Evolutionary conservation across 495 filamentous ascomycete species (phyloP).

Genomic region (Pseudoneurospora amorphoporcata): DNA sequence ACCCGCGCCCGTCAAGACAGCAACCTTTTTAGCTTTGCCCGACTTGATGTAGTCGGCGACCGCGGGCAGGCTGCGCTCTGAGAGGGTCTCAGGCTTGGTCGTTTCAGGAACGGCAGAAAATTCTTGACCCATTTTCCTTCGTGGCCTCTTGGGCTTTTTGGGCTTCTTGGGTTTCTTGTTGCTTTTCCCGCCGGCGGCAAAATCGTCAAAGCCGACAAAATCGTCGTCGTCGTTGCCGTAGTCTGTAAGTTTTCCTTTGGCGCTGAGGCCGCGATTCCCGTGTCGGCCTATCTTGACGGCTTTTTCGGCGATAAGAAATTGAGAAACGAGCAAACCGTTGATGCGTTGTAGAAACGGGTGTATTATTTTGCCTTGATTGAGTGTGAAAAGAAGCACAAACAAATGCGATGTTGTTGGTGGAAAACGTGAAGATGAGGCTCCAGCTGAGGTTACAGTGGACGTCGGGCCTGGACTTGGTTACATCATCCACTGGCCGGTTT

Average conservation of each 20-base stretch:
- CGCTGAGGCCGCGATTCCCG: slow-evolving; percentile 3
- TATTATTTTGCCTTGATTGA: neutral
- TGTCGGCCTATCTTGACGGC: slow-evolving; percentile 18
- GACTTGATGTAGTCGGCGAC: slow-evolving; percentile 68
- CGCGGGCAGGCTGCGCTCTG: slow-evolving; percentile 54
- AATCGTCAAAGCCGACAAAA: slow-evolving; percentile 4
- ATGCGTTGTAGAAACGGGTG: neutral
- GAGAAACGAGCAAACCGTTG: neutral
- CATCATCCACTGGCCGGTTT: neutral
- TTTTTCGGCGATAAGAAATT: neutral
- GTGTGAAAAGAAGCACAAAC: neutral
- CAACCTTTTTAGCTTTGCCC: slow-evolving; percentile 54
- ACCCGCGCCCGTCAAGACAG: slow-evolving; percentile 67
- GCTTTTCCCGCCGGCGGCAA: neutral
- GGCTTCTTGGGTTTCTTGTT: slow-evolving; percentile 13
- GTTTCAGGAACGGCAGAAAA: slow-evolving; percentile 49
- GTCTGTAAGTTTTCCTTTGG: slow-evolving; percentile 9
- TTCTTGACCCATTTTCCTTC: slow-evolving; percentile 36
- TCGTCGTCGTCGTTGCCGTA: slow-evolving; percentile 4
- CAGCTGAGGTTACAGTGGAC: neutral
- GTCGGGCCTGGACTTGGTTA: neutral
- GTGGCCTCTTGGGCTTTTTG: slow-evolving; percentile 12
- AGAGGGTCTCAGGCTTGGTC: slow-evolving; percentile 52
- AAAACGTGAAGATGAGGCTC: neutral
- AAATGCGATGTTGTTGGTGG: neutral